Evolutionary conservation across 1,139 yeast species (phyloP).

Genomic region (Meyerozyma guilliermondii): DNA sequence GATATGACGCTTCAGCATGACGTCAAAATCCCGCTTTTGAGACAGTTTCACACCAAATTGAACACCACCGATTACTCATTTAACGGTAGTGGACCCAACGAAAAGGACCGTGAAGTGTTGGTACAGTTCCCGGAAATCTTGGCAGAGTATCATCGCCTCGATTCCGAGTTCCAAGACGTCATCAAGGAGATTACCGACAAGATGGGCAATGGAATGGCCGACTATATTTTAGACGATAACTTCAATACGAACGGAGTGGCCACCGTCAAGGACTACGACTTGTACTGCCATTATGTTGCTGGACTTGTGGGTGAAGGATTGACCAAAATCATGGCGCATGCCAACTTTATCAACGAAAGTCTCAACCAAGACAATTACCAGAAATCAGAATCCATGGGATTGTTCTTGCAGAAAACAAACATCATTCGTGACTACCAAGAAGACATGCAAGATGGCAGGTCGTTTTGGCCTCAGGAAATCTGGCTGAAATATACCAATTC

Average conservation of each 20-base stretch:
- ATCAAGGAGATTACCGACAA: constrained; percentile 69
- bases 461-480: constrained; percentile 94
- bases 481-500: constrained; percentile 78
- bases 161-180: constrained; percentile 73
- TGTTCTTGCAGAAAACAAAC: constrained; percentile 90
- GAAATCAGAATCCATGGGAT: constrained; percentile 85
- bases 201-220: constrained; percentile 99
- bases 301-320: constrained; percentile 97
- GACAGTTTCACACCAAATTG: constrained; percentile 62
- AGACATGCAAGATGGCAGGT: constrained; percentile 85
- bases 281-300: constrained; percentile 95
- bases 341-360: constrained; percentile 54
- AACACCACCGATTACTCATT: constrained; percentile 73
- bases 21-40: constrained; percentile 68
- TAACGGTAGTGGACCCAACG: constrained; percentile 66
- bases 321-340: constrained; percentile 71
- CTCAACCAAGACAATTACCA: constrained; percentile 47
- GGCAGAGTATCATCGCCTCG: constrained; percentile 65
- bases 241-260: constrained; percentile 76
- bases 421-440: constrained; percentile 94
- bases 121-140: constrained; percentile 69
- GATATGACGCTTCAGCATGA: constrained; percentile 81
- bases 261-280: constrained; percentile 76
- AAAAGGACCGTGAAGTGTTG: constrained; percentile 75
- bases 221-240: constrained; percentile 73